Conservation (phyloP, 352 stramenopile species). For the Pythium guiyangense region DNA sequence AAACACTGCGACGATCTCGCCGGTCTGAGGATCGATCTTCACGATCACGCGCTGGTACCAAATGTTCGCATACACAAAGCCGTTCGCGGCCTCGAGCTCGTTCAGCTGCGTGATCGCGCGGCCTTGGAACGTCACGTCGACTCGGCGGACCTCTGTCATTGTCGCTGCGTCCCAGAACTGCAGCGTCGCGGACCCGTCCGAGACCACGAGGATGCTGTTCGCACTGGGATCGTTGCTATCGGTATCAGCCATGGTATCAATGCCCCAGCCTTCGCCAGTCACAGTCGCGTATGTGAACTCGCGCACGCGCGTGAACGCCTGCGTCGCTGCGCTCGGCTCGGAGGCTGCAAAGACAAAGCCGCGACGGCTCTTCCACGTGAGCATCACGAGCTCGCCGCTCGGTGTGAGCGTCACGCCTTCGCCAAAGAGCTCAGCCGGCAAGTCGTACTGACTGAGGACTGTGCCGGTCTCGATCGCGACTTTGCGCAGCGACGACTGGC, state of each 20-base stretch:
- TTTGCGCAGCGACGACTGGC: conserved; percentile 81
- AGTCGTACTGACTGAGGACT: conserved; percentile 60
- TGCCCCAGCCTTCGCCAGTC: conserved; percentile 91
- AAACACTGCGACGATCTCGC: conserved; percentile 87
- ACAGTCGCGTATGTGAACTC: conserved; percentile 76
- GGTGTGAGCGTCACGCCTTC: conserved; percentile 87
- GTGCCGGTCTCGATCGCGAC: conserved; percentile 85
- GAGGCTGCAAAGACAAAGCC: conserved; percentile 77
- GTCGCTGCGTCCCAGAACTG: conserved; percentile 90
- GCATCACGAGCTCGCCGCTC: conserved; percentile 77
- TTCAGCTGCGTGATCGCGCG: conserved; percentile 81
- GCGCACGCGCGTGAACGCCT: conserved; percentile 28
- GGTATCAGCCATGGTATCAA: conserved; percentile 66
- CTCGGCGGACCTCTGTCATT: conserved; percentile 60
- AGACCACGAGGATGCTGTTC: conserved; percentile 43
- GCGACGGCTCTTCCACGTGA: conserved; percentile 89
- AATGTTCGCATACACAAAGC: conserved; percentile 93
- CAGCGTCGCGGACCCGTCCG: conserved; percentile 87
- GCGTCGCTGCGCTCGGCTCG: conserved; percentile 5
- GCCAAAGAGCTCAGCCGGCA: conserved; percentile 74
- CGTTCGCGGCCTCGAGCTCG: conserved; percentile 91
- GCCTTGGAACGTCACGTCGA: conserved; percentile 54
- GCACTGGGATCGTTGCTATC: conserved; percentile 13
- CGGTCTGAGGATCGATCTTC: conserved; percentile 89
- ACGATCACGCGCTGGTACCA: conserved; percentile 92